Base-by-base conservation (phyloP, 768 basidiomycete genomes). In the Suillus fuscotomentosus region DNA sequence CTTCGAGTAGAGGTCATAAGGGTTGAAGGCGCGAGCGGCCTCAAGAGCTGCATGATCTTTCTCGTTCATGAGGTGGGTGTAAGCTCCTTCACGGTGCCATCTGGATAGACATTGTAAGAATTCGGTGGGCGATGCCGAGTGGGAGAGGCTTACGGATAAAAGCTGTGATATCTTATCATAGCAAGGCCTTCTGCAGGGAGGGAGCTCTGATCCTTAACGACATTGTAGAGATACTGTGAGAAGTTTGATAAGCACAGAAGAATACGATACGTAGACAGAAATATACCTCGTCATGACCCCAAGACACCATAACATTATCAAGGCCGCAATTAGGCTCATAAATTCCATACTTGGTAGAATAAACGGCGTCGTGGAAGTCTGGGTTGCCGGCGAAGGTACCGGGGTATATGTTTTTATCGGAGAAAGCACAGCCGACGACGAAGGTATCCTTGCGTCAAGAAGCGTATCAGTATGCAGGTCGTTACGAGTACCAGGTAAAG, bases 121-220 rank as follows among this genome's bases (percentile, higher is more conserved):
- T 67, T 60, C 43, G 36, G 48, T 31, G 50, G 34, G 59, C 39
- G 7, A 27, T 39, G 9, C 20, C 13, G 34, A 34, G 36, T 48
- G 54, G 60, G 38, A 59, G 22, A 41, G 11, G 75, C 85, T 60
- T 70, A 87, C 77, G 95, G 94, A 78, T 96, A 97, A 83, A 96
- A 97, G 70, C 90, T 92, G 79, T 96, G 95, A 74, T 93, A 97
- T 39, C 95, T 87, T 72, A 97, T 94, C 94, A 97, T 97, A 9
- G 90, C 88, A 36, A 97, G 81, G 0, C 84, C 94, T 69, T 92
- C 94, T 45, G 83, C 83, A 4, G 94, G 94, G 0, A 96, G 87
- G 5, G 82, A 84, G 66, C 87, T 88, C 73, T 96, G 94, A 68
- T 88, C 87, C 76, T 93, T 94, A 66, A 93, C 78, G 67, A 96